Conservation (phyloP, 2,329 filamentous ascomycete species). For the Cercospora berteroae region DNA sequence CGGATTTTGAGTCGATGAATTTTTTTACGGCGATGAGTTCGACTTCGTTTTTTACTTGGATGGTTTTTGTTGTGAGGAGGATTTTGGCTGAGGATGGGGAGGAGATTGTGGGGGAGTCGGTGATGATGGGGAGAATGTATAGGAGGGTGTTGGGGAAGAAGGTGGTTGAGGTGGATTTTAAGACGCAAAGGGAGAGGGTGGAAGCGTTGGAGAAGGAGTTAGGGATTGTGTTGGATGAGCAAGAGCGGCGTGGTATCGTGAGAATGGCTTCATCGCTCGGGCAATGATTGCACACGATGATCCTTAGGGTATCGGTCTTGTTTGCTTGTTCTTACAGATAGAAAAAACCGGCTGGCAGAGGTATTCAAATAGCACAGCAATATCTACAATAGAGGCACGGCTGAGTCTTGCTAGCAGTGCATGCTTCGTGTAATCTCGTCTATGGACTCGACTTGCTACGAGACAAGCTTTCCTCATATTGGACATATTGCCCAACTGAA, state of each 20-base stretch:
- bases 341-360: neutral
- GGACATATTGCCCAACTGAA: neutral
- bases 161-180: constrained; percentile 41
- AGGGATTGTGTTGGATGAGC: constrained; percentile 42
- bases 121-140: constrained; percentile 47
- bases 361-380: neutral
- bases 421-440: neutral
- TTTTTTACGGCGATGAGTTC: constrained; percentile 52
- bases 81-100: constrained; percentile 45
- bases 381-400: neutral
- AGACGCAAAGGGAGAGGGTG: constrained; percentile 44
- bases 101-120: constrained; percentile 39
- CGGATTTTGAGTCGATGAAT: constrained; percentile 63
- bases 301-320: neutral
- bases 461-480: neutral
- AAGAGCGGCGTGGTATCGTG: constrained; percentile 41
- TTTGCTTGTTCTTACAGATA: neutral
- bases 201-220: constrained; percentile 46
- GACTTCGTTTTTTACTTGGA: constrained; percentile 55
- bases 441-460: neutral
- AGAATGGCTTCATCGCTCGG: constrained; percentile 22
- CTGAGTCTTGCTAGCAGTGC: neutral
- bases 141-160: constrained; percentile 46
- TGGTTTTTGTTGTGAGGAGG: constrained; percentile 55
- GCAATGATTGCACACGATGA: neutral